These are phyloP conservation scores for Cyclostephanos invisitatus DNA, from an alignment of 108 stramenopile species.

Conservation along the genomic window DNA sequence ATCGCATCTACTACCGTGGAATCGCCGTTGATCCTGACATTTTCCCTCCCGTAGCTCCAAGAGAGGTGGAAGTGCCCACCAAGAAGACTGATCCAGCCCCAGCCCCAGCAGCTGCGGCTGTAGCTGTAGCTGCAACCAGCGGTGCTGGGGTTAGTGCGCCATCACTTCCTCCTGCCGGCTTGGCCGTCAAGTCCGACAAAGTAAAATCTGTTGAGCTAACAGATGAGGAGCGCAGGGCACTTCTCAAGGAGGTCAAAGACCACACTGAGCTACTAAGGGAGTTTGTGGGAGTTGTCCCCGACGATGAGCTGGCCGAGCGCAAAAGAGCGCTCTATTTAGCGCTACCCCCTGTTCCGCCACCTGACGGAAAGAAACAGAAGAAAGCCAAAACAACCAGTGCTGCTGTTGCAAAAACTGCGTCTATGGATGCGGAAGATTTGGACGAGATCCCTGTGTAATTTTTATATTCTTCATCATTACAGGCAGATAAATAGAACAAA, in stretches of 20 bases:
- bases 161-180: neutral
- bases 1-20: slow-evolving; percentile 64
- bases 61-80: slow-evolving; percentile 37
- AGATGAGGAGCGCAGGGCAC: slow-evolving; percentile 21
- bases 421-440: neutral
- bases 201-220: slow-evolving; percentile 3
- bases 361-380: slow-evolving; percentile 9
- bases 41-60: slow-evolving; percentile 45
- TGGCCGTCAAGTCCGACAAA: neutral
- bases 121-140: neutral
- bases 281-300: slow-evolving; percentile 61
- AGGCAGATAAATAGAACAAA: neutral
- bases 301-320: slow-evolving; percentile 49
- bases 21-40: slow-evolving; percentile 43
- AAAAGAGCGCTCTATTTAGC: slow-evolving; percentile 64
- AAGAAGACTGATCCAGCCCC: slow-evolving; percentile 2
- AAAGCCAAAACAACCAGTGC: neutral
- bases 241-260: slow-evolving; percentile 59
- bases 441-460: neutral
- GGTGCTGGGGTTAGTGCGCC: neutral
- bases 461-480: neutral
- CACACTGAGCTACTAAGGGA: slow-evolving; percentile 65
- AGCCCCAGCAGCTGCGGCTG: no score
- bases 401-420: neutral
- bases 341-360: slow-evolving; percentile 58